Base-by-base conservation (phyloP, 2,329 filamentous ascomycete genomes). In the Endoconidiophora laricicola region DNA sequence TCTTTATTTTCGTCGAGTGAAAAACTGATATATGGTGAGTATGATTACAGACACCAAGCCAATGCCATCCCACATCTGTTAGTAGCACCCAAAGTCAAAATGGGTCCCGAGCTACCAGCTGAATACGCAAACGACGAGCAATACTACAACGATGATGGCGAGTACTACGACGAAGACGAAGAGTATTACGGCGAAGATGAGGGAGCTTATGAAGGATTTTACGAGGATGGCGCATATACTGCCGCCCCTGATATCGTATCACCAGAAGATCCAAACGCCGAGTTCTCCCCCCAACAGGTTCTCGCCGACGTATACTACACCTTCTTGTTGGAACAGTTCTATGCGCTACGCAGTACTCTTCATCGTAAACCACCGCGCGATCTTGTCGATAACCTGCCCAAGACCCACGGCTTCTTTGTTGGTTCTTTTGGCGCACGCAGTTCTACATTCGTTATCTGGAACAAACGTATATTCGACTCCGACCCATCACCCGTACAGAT, bases 161-260 rank as follows among this genome's bases (percentile, higher is more conserved):
- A 56, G 40, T 57, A 48, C n/a, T 44, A 60, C 40, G 58, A 59
- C 12, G 60, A 61, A 18, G 59, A 61, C 7, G 56, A 56, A 6
- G 60, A 64, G 7, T 57, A 61, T n/a, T 23, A 56, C 14, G 78
- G 78, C 58, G 59, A 68, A 6, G 60, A 67, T 51, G 69, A 69
- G 4, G 55, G 63, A 18, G 70, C 72, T 48, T 75, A 81, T 57
- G 66, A 69, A 20, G 65, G 81, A 9, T 80, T 77, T 59, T 91
- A 85, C 61, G 68, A 78, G 14, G 84, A 94, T 57, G 87, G 86
- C 45, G 83, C 85, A 37, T 94, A 86, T 61, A 76, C 81, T 22
- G 83, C 79, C 3, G 69, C 72, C 2, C 71, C 76, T 0, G 65
- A 70, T 24, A 56, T 56, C 22, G 55, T 61, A 42, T 54, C 55